Evolutionary conservation across 768 basidiomycete species (phyloP), one percentile per base, ranked within the genome.

Genomic region (Leucocoprinus sp.): DNA sequence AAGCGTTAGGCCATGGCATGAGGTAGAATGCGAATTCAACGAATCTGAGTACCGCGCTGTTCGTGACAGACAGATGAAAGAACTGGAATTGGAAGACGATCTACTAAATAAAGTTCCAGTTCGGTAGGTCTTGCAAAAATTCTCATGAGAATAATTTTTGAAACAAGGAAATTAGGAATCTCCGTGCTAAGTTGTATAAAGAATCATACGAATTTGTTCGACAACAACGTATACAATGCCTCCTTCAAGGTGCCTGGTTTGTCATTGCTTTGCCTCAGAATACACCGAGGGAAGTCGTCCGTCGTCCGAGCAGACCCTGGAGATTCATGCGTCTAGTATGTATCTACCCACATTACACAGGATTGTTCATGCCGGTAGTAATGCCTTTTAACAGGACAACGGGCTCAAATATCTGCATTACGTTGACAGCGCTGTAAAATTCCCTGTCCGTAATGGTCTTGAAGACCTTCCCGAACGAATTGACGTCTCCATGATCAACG

Each of bases 161-260:
- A 9, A 36, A 35, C 33, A 21, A 21, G 14, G 15, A 53, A 42
- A 56, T 6, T 55, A 93, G 90, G 44, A 91, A 87, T 59, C 66
- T 96, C 35, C 80, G 89, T 15, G 80, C 80, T 34, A 88, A 89
- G 53, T 69, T 96, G 17, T 87, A 87, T 69, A 89, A 81, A 56
- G 92, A 96, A 59, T 91, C 88, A 11, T 89, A 78, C 52, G 88
- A 91, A 57, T 93, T 93, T 55, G 86, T 96, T 17, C 74, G 83
- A 33, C 82, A 86, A 58, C 92, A 96, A 62, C 74, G 92, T 43
- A 83, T 93, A 56, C 83, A 88, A 52, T 93, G 91, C 57, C 63
- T 96, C 29, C 66, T 90, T 37, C 84, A 91, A 58, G 92, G 92
- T 24, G 85, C 89, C 17, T 96, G 92, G 92, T 93, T 96, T 62